Base-by-base conservation (phyloP, 2,329 filamentous ascomycete genomes). In the Tolypocladium nubicola region DNA sequence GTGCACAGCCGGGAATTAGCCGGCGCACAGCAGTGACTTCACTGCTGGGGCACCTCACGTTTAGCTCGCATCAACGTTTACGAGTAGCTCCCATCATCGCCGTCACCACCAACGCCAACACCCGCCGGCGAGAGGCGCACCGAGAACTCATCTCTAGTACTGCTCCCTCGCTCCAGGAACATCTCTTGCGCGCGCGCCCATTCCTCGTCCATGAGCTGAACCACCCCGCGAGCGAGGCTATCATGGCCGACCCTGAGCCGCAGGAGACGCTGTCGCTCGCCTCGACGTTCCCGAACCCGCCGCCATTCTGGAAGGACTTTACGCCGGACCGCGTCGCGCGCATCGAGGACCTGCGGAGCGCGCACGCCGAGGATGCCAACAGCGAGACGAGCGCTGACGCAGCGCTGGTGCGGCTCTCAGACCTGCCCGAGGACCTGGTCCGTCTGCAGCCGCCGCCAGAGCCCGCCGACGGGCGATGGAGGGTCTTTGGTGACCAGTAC, bases 291-390 rank as follows among this genome's bases (percentile, higher is more conserved):
- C 93, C 94, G 30, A 84, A 88, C 55, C 94, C 94, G 33, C 94
- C 94, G 33, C 86, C 87, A 1, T 96, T 97, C 75, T 97, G 89
- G 85, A 86, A 87, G 63, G 81, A 89, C 70, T 97, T 97, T 73
- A 96, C 90, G 0, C 71, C 84, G 3, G 83, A 87, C 35, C 95
- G 93, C 67, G 66, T 89, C 55, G 73, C 82, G 16, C 83, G 83
- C 4, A 72, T 81, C 56, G 70, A 75, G 7, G 70, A 73, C 26
- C 63, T 82, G 16, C 76, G 74, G 54, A 69, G 70, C 52, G 64
- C 73, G 1, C 69, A 75, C 58, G 68, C 72, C 37, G 69, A 71
- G 13, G 66, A 64, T 26, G 47, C 43, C 16, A 50, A 54, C 47
- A 58, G 62, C 53, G 59, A 52, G 26, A 59, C 60, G 33, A 61